Conservation (phyloP, 2,329 filamentous ascomycete genomes). For the Macrophomina tecta region DNA sequence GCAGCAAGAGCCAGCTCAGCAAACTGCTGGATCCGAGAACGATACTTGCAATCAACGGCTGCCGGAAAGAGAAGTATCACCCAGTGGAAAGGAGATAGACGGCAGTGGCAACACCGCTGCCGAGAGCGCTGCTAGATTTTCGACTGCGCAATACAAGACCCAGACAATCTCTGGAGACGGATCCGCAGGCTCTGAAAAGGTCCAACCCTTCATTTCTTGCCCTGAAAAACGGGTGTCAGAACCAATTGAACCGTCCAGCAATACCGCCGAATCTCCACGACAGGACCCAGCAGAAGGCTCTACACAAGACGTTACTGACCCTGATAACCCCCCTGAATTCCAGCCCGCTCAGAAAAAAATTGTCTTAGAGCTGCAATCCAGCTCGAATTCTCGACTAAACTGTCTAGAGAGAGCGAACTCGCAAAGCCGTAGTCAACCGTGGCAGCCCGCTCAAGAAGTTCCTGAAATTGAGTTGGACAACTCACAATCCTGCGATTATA, state of each 20-base stretch:
- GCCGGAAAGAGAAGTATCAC: too few relatives aligned
- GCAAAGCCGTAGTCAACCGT: not conserved
- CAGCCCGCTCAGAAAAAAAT: not conserved
- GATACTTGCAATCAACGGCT: not conserved
- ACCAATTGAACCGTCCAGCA: not conserved
- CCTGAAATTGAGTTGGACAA: not conserved
- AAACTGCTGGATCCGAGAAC: not conserved
- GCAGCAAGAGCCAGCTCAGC: not conserved
- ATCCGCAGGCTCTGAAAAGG: not conserved
- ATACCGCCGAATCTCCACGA: not conserved
- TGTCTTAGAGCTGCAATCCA: not conserved
- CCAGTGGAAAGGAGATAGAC: not conserved
- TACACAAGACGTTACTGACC: not conserved
- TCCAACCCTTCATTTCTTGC: not conserved
- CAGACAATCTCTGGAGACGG: not conserved
- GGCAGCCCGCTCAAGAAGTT: slow-evolving; percentile 10
- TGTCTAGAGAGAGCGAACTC: not conserved
- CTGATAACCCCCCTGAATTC: not conserved
- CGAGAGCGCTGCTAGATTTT: too few relatives aligned
- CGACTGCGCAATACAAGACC: not conserved
- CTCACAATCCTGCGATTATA: not conserved
- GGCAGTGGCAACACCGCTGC: too few relatives aligned
- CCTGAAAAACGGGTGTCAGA: not conserved
- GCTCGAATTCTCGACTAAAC: not conserved
- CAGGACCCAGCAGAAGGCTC: slow-evolving; percentile 2